A percentile compares a stretch with the other conserved stretches of the same genome.
phyloP scores from a whole-genome alignment of 345 rosid genomes.

The Zanthoxylum bungeanum region DNA sequence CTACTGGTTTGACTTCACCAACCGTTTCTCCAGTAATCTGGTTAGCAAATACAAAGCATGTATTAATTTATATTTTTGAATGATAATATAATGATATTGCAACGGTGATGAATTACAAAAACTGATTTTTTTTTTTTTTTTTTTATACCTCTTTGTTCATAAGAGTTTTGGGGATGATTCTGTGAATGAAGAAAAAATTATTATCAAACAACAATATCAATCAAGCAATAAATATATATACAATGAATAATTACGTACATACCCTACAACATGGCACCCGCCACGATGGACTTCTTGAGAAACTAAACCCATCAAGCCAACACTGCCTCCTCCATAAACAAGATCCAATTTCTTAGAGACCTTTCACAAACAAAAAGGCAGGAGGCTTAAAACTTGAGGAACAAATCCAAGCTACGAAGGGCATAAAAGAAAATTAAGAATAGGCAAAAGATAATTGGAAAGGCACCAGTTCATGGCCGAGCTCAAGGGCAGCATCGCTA shows the following conservation, averaged over 20 bases:
- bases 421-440: not conserved
- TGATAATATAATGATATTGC: too few species aligned
- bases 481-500: conserved; percentile 75
- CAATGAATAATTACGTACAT: not conserved
- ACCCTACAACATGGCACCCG: conserved; percentile 74
- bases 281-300: conserved; percentile 63
- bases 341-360: conserved; percentile 54
- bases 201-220: not conserved
- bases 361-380: conserved; percentile 26
- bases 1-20: conserved; percentile 53
- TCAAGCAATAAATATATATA: not conserved
- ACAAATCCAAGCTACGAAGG: not conserved
- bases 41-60: not conserved
- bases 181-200: conserved; percentile 23
- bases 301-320: conserved; percentile 74
- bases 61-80: too few species aligned
- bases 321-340: conserved; percentile 76
- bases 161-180: conserved; percentile 83
- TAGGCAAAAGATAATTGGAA: not conserved
- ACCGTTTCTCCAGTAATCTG: conserved; percentile 71
- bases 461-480: conserved; percentile 72
- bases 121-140: too few species aligned
- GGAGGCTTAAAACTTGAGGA: not conserved
- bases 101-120: too few species aligned
- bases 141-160: conserved; percentile 77